Base-by-base conservation (phyloP, 2,329 filamentous ascomycete species). In the Diaporthe sp. region DNA sequence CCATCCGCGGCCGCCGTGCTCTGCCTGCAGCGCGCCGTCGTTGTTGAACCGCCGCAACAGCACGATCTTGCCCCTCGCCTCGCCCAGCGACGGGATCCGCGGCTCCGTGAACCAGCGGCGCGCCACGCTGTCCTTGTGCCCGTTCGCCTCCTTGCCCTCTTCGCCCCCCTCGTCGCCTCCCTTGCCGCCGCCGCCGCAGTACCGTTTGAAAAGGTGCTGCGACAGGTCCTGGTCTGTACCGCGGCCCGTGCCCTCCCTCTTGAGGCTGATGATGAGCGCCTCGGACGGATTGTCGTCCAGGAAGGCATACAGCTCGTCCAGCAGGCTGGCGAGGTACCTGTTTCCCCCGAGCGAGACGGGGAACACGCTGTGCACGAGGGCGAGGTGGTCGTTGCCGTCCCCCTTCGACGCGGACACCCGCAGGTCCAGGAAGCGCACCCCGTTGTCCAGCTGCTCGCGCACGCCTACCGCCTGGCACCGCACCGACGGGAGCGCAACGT, bases 391-490 rank as follows among this genome's bases (percentile, higher is more conserved):
- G 78, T 91, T 90, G 77, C 88, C 87, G 49, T 65, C 42, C 25
- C 61, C 61, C 25, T 83, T 78, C 78, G 81, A 85, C 73, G 86
- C 87, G 49, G 85, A 88, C 73, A 98, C 94, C 71, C 97, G 92
- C 77, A 99, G 91, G 83, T 99, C 97, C 79, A 99, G 92, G 88
- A 98, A 98, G 71, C 97, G 95, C 61, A 98, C 94, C 39, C 97
- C 97, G 82, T 98, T 96, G 74, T 92, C 88, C 39, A 99, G 91
- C 84, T 99, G 97, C 72, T 93, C 91, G 67, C 88, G 87, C 7
- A 97, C 89, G 76, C 91, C 88, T 25, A 96, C 95, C 46, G 94
- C 93, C 85, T 99, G 97, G 84, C 97, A 98, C 53, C 97, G 94
- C 51, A 98, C 97, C 1, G 95, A 98, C 1, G 97, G 97, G 7